These are phyloP conservation scores for Exophiala xenobiotica DNA, from an alignment of 2,329 filamentous ascomycete genomes.

Conservation along the genomic window DNA sequence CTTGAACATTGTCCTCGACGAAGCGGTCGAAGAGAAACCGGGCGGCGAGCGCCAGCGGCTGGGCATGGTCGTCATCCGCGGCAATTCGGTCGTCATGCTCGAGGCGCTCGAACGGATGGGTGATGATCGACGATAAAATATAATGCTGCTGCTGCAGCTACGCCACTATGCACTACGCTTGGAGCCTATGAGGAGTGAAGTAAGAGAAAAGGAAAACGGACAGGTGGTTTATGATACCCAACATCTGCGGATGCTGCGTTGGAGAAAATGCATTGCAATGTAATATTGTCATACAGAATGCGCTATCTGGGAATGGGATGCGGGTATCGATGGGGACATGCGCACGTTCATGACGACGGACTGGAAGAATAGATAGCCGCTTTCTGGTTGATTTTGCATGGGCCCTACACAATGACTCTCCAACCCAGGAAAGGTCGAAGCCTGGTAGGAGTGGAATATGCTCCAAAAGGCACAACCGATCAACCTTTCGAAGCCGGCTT, in stretches of 20 bases:
- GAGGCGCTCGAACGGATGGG: slow-evolving; percentile 51
- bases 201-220: slow-evolving; percentile 1
- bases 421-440: neutral
- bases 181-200: slow-evolving; percentile 24
- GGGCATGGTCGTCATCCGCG: slow-evolving; percentile 95
- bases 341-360: no score
- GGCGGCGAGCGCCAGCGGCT: slow-evolving; percentile 86
- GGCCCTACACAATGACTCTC: no score
- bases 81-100: slow-evolving; percentile 98
- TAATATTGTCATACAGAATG: neutral
- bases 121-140: slow-evolving; percentile 23
- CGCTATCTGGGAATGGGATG: slow-evolving; percentile 9
- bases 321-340: no score
- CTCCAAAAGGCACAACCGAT: no score
- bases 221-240: neutral
- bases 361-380: no score
- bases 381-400: no score
- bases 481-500: slow-evolving; percentile 42
- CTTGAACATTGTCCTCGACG: slow-evolving; percentile 95
- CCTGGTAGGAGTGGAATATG: neutral
- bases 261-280: neutral
- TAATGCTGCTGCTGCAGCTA: neutral
- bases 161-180: neutral
- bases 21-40: slow-evolving; percentile 91
- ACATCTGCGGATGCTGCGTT: neutral